phyloP scores from a whole-genome alignment of 2,329 filamentous ascomycete species.

The Aspergillus felis region DNA sequence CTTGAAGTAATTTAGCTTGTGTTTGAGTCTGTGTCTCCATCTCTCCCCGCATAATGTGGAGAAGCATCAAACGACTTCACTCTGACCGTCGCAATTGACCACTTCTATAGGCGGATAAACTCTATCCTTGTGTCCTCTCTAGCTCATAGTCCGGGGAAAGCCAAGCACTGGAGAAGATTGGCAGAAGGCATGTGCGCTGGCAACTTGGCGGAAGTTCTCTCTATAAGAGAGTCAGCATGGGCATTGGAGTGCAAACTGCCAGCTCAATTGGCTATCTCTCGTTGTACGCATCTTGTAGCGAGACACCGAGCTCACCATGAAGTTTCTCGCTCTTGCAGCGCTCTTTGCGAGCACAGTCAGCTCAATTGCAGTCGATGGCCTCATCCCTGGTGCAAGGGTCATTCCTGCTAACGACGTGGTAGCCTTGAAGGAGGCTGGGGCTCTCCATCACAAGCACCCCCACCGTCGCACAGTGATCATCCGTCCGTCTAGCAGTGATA shows the following conservation, averaged over 20 bases:
- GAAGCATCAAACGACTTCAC: slow-evolving; percentile 1
- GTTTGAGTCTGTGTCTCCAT: not conserved
- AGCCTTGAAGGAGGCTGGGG: slow-evolving; percentile 19
- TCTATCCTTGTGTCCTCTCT: not conserved
- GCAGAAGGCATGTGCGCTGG: not conserved
- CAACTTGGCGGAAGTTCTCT: not conserved
- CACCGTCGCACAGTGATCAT: slow-evolving; percentile 49
- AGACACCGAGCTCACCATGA: slow-evolving; percentile 16
- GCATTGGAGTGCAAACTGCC: not conserved
- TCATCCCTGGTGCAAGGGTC: slow-evolving; percentile 22
- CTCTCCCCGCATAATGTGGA: slow-evolving; percentile 14
- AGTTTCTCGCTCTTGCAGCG: slow-evolving; percentile 18
- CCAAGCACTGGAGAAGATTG: not conserved
- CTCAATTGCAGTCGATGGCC: slow-evolving; percentile 8
- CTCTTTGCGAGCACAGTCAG: slow-evolving; percentile 17
- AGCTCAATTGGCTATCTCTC: not conserved
- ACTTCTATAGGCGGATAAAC: slow-evolving; percentile 26
- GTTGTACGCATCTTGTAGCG: not conserved
- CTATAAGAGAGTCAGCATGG: not conserved
- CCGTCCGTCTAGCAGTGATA: slow-evolving; percentile 50
- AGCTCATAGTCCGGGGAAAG: not conserved
- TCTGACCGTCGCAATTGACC: not conserved
- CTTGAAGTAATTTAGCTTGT: slow-evolving; percentile 1
- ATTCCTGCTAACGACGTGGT: slow-evolving; percentile 20
- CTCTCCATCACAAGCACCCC: slow-evolving; percentile 20